Evolutionary conservation across 495 filamentous ascomycete species (phyloP), one percentile per base, ranked within the genome.

Genomic region (Tetracladium marchalianum): DNA sequence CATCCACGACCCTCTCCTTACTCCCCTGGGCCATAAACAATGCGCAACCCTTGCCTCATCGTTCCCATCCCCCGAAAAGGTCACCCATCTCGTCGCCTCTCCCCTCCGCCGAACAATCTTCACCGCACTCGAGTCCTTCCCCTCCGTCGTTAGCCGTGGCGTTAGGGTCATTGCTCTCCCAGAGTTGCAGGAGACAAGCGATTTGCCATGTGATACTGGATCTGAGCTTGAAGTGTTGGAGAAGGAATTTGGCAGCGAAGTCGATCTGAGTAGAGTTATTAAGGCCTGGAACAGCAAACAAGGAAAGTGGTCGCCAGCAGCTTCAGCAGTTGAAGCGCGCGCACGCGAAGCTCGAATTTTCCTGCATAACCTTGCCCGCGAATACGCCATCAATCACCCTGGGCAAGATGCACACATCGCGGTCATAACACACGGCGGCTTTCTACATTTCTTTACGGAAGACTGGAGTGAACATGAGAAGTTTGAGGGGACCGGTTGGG

Each of bases 41-140:
- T 95, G 90, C 66, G 59, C 56, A 4, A 58, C 66, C 4, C 79
- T 96, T 19, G 59, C 66, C 43, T 53, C 66, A 2, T 57, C 43
- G 19, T 94, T 95, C 63, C 84, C 85, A 10, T 54, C 67, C 58
- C 77, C 82, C 55, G 62, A 70, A 16, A 60, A 75, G 31, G 64
- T 90, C 61, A 80, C 81, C 6, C 72, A 89, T 42, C 70, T 95
- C 1, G 76, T 90, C 13, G 80, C 87, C 38, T 94, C 87, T 0
- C 90, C 90, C 1, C 72, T 95, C 39, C 81, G 82, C 17, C 82
- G 90, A 44, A 93, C 90, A 3, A 66, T 97, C 31, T 81, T 85
- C 60, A 95, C 90, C 0, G 78, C 83, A 5, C 71, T 95, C 9
- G 64, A 79, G 41, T 76, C 75, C 39, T 95, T 95, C 65, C 68